phyloP scores from a whole-genome alignment of 2,329 filamentous ascomycete genomes.

The Trichoderma sp. region DNA sequence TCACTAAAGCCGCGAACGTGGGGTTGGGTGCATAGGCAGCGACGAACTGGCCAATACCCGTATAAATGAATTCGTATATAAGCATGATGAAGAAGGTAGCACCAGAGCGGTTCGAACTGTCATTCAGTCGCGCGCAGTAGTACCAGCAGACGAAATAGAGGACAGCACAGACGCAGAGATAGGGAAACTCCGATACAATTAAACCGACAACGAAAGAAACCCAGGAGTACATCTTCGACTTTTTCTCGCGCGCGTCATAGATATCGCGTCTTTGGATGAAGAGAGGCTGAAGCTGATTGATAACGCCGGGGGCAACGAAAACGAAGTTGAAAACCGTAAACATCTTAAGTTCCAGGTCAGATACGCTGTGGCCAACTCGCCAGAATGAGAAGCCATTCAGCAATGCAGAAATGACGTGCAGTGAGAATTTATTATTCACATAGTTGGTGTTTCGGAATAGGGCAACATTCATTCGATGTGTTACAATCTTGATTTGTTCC shows the following conservation, averaged over 20 bases:
- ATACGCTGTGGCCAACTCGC: slow-evolving; percentile 51
- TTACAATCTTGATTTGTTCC: slow-evolving; percentile 62
- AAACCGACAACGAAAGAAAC: slow-evolving; percentile 54
- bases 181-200: slow-evolving; percentile 47
- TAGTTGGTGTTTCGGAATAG: slow-evolving; percentile 67
- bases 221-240: slow-evolving; percentile 60
- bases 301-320: slow-evolving; percentile 56
- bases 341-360: slow-evolving; percentile 52
- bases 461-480: slow-evolving; percentile 57
- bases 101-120: slow-evolving; percentile 44
- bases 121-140: slow-evolving; percentile 52
- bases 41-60: slow-evolving; percentile 59
- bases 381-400: slow-evolving; percentile 63
- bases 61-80: slow-evolving; percentile 59
- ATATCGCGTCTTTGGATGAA: slow-evolving; percentile 56
- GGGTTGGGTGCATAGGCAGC: slow-evolving; percentile 60
- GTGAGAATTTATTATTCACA: slow-evolving; percentile 58
- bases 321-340: slow-evolving; percentile 63
- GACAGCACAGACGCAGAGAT: slow-evolving; percentile 45
- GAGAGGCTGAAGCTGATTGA: slow-evolving; percentile 57
- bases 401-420: slow-evolving; percentile 54
- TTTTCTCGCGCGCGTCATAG: slow-evolving; percentile 57
- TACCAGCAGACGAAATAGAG: slow-evolving; percentile 57
- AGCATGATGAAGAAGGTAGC: slow-evolving; percentile 53
- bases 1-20: slow-evolving; percentile 56